These are phyloP conservation scores for Wallemia mellicola DNA, from an alignment of 1,284 basidiomycete genomes.

Conservation along the genomic window DNA sequence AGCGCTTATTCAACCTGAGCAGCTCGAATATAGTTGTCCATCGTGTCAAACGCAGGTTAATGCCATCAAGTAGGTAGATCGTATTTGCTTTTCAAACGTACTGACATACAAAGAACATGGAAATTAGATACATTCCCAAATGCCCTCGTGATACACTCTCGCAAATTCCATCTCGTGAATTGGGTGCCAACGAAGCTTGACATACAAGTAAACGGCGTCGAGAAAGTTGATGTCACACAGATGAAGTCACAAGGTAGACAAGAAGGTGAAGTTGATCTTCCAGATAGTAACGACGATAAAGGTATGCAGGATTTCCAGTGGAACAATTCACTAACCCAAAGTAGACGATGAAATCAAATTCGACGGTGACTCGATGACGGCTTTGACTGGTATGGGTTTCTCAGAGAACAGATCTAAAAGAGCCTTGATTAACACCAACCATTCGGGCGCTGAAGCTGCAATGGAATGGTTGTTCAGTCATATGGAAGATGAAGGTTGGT, in stretches of 20 bases:
- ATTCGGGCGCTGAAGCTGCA: slow-evolving; percentile 38
- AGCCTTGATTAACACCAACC: slow-evolving; percentile 59
- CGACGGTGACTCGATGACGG: slow-evolving; percentile 29
- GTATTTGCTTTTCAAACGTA: background rate
- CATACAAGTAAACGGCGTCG: slow-evolving; percentile 47
- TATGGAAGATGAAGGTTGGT: slow-evolving; percentile 79
- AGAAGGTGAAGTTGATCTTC: slow-evolving; percentile 38
- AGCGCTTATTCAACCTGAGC: slow-evolving; percentile 26
- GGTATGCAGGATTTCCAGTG: too few species aligned
- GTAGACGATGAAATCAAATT: slow-evolving; percentile 27
- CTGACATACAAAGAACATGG: background rate
- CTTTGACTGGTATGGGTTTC: slow-evolving; percentile 68
- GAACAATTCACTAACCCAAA: too few species aligned
- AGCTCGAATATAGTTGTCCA: slow-evolving; percentile 36
- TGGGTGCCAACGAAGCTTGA: slow-evolving; percentile 94
- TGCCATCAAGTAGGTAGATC: slow-evolving; percentile 27
- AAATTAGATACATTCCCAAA: slow-evolving; percentile 37
- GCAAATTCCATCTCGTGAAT: slow-evolving; percentile 81
- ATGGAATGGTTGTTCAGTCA: slow-evolving; percentile 91
- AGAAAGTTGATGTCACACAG: slow-evolving; percentile 31
- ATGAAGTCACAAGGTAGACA: slow-evolving; percentile 48
- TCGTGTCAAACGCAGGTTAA: slow-evolving; percentile 29
- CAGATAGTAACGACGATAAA: slow-evolving; percentile 25
- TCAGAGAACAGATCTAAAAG: slow-evolving; percentile 51
- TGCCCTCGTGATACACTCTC: slow-evolving; percentile 62